Base-by-base conservation (phyloP, 345 rosid species). In the Citrus trifoliata region DNA sequence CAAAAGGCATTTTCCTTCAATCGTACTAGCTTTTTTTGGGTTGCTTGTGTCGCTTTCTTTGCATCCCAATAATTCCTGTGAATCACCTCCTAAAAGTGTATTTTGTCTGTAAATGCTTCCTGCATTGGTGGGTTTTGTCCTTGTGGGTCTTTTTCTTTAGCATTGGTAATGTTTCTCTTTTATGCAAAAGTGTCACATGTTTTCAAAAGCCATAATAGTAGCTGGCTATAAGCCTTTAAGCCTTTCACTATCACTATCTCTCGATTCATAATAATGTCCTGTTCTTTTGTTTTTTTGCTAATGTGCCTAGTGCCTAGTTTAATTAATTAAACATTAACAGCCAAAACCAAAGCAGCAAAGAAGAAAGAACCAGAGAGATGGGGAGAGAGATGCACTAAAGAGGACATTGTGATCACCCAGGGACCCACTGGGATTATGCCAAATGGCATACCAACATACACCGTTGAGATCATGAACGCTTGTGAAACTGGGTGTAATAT, bases 391-490 rank as follows among this genome's bases (percentile, higher is more conserved):
- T 93, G 99, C 75, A 83, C 78, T 33, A 82, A 68, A 56, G 82
- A 88, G 1, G 98, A 93, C 76, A 86, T 95, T 30, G 88, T 83
- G 71, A 87, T 95, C 27, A 88, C 76, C 82, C 99, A 95, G 46
- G 98, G 95, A 27, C 80, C 91, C 33, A 86, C 94, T 0, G 86
- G 80, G 18, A 89, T 96, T 4, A 91, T 92, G 19, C 92, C 97
- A 0, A 88, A 70, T 59, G 99, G 99, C 69, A 88, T 92, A 22
- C 99, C 99, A 0, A 83, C 93, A 2, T 93, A 91, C 87, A 88
- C 88, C 0, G 99, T 93, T 4, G 94, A 93, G 88, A 90, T 95
- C 32, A 76, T 84, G 64, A 93, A 95, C 85, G 76, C 64, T 19
- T 93, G 98, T 68, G 80, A 79, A 61, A 84, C 92, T 9, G 99